Percentiles rank a stretch among this genome's conserved stretches.
These are phyloP conservation scores for Tardiomyces digboiensis DNA, from an alignment of 1,139 yeast species.

Conservation along the genomic window DNA sequence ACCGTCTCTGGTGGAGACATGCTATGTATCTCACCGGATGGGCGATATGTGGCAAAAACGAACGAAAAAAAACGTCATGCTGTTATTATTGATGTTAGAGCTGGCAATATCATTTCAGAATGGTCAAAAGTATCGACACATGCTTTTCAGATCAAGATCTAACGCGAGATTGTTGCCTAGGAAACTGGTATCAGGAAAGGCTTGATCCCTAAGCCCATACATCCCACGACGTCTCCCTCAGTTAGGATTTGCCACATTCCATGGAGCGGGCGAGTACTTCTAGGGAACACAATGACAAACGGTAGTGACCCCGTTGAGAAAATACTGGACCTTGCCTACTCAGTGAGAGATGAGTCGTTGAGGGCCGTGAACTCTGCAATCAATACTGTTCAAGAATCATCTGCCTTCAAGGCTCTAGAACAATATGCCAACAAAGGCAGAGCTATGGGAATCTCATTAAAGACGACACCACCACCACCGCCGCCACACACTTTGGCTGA, in stretches of 20 bases:
- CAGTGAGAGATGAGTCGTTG: constrained; percentile 14
- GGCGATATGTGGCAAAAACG: neutral
- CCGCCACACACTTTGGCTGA: constrained; percentile 17
- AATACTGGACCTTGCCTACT: constrained; percentile 16
- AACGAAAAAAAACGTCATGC: too few relatives aligned
- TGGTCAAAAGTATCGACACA: too few relatives aligned
- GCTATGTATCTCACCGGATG: neutral
- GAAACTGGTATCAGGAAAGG: too few relatives aligned
- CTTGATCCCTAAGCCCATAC: too few relatives aligned
- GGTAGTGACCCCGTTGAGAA: constrained; percentile 18
- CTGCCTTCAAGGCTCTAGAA: constrained; percentile 9
- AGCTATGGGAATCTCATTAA: neutral
- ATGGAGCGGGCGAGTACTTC: too few relatives aligned
- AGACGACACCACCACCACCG: constrained; percentile 16
- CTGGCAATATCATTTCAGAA: too few relatives aligned
- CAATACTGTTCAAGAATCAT: constrained; percentile 13
- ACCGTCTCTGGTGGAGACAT: neutral
- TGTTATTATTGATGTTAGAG: too few relatives aligned
- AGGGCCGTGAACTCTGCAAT: constrained; percentile 15
- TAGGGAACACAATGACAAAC: too few relatives aligned
- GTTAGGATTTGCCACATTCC: too few relatives aligned
- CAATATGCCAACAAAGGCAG: neutral
- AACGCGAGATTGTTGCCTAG: too few relatives aligned
- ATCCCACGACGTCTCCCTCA: too few relatives aligned
- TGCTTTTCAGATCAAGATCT: too few relatives aligned